These are phyloP conservation scores for Mycena sp. DNA, from an alignment of 1,284 basidiomycete genomes.

Conservation along the genomic window DNA sequence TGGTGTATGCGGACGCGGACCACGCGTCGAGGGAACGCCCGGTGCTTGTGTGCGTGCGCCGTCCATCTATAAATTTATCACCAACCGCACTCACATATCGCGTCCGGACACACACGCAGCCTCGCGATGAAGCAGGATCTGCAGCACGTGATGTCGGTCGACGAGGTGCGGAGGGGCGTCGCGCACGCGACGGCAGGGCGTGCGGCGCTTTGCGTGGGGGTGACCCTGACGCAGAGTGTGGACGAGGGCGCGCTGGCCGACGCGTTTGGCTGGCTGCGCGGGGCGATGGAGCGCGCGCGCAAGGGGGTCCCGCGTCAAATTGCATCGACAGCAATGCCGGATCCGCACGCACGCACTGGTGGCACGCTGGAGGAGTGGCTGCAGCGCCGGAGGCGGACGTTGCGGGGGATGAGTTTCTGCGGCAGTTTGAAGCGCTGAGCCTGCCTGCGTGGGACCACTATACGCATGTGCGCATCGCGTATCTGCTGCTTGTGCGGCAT, in stretches of 20 bases:
- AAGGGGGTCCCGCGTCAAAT: background rate
- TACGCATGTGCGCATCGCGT: constrained; percentile 53
- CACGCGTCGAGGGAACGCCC: constrained; percentile 31
- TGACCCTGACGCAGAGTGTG: constrained; percentile 30
- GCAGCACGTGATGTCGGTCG: constrained; percentile 38
- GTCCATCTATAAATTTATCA: background rate
- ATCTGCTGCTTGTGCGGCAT: constrained; percentile 44
- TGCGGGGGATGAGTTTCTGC: constrained; percentile 42
- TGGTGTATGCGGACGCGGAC: background rate
- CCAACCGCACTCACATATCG: background rate
- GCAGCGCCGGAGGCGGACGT: constrained; percentile 40
- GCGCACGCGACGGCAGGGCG: constrained; percentile 35
- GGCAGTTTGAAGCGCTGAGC: constrained; percentile 41
- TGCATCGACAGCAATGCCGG: background rate
- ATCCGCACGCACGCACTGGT: constrained; percentile 16
- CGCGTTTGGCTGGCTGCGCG: constrained; percentile 50
- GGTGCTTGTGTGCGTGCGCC: constrained; percentile 40
- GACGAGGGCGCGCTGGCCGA: constrained; percentile 41
- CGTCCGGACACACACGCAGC: constrained; percentile 30
- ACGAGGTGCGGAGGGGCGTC: constrained; percentile 43
- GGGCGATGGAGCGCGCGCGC: constrained; percentile 37
- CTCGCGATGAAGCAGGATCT: constrained; percentile 50
- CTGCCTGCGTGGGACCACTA: constrained; percentile 55
- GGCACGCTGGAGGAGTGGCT: constrained; percentile 44
- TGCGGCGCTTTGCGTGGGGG: constrained; percentile 39